Evolutionary conservation across 192 early-diverging fungal species (phyloP), one percentile per base, ranked within the genome.

Genomic region (Podila minutissima): DNA sequence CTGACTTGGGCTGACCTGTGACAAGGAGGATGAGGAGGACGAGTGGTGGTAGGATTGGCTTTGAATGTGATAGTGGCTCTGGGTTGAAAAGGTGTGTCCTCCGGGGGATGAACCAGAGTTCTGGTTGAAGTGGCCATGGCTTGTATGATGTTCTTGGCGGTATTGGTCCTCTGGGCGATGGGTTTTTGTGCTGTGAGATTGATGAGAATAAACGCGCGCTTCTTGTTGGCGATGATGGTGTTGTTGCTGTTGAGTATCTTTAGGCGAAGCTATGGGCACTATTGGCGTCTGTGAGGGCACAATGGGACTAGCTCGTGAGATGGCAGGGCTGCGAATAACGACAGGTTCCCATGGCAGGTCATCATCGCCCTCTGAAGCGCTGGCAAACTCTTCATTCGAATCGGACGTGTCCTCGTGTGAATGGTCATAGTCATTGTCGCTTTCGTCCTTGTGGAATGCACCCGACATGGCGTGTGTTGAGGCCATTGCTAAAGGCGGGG

Each of bases 371-470:
- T 81, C 77, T 15, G 77, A 81, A 22, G 77, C 77, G 55, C 77
- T 81, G 15, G 77, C 77, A 69, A 81, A 81, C 67, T 81, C 77
- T 9, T 81, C 77, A 38, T 73, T 73, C 22, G 77, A 81, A 58
- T 81, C 77, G n/a, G 71, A 73, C 1, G 77, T 69, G 32, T 63
- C 58, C 9, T 68, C 71, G 66, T 50, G 64, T 33, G 72, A 67
- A 20, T 64, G 61, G 31, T 63, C 37, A 4, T 53, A 22, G 5
- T 71, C 58, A 32, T 55, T 60, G 35, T 70, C 28, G 24, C 53
- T 26, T 11, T 55, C 53, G 22, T 55, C 53, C 19, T 55, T 55
- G 53, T 24, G 53, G 1, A 22, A 22, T 53, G 53, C 22, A 26
- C 24, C 53, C 53, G 20, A 26, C 24, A 8, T 55, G n/a, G 53